Conservation (phyloP, 345 rosid species). For the Triadica sebifera region DNA sequence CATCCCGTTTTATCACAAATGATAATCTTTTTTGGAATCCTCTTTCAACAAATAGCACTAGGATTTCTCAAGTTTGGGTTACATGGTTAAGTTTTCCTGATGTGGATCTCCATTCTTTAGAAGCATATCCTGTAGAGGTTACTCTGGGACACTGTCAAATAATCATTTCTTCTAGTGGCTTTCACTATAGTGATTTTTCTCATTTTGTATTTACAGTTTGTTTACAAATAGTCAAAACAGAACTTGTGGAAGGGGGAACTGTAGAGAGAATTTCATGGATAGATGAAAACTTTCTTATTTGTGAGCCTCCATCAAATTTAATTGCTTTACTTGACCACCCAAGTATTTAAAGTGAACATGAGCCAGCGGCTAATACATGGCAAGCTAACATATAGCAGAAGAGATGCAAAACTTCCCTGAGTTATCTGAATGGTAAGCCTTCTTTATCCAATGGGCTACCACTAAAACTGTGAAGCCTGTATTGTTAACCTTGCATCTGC, state of each 20-base stretch:
- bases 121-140: conserved; percentile 46
- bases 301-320: conserved; percentile 36
- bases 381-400: conserved; percentile 44
- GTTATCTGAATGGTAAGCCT: conserved; percentile 58
- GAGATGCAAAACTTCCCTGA: conserved; percentile 61
- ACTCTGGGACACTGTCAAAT: conserved; percentile 63
- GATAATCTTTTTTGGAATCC: conserved; percentile 64
- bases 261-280: conserved; percentile 50
- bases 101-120: conserved; percentile 26
- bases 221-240: conserved; percentile 27
- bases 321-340: conserved; percentile 31
- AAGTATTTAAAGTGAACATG: conserved; percentile 29
- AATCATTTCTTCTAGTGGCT: conserved; percentile 62
- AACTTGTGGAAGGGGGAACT: conserved; percentile 30
- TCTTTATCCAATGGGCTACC: conserved; percentile 12
- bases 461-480: conserved; percentile 12
- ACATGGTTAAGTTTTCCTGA: conserved; percentile 39
- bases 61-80: conserved; percentile 61
- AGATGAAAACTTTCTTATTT: conserved; percentile 47
- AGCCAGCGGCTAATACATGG: conserved; percentile 46
- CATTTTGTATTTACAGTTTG: conserved; percentile 44
- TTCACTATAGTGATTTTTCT: conserved; percentile 39
- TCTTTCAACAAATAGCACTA: conserved; percentile 39
- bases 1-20: conserved; percentile 35
- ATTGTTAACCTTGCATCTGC: background rate